phyloP scores from a whole-genome alignment of 108 stramenopile genomes.

The Schizochytrium sp. region DNA sequence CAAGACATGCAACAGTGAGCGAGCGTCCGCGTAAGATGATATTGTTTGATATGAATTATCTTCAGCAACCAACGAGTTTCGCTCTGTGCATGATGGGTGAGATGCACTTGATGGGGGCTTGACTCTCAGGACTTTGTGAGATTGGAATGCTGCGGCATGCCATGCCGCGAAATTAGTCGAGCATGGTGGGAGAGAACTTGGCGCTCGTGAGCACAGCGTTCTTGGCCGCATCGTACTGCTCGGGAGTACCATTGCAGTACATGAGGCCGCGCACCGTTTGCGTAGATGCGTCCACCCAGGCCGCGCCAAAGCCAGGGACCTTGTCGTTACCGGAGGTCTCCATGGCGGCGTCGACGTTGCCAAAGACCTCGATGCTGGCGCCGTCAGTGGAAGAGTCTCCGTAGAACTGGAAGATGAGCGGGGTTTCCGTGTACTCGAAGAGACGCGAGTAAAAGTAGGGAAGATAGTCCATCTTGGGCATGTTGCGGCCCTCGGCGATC shows the following conservation, averaged over 20 bases:
- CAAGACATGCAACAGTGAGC: too few relatives aligned
- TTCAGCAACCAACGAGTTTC: too few relatives aligned
- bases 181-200: neutral
- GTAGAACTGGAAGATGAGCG: slow-evolving; percentile 5
- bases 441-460: slow-evolving; percentile 18
- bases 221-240: neutral
- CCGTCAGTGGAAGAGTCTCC: neutral
- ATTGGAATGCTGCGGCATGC: too few relatives aligned
- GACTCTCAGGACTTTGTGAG: too few relatives aligned
- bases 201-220: neutral
- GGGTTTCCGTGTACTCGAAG: slow-evolving; percentile 7
- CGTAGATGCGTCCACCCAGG: neutral
- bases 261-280: neutral
- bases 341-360: neutral
- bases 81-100: too few relatives aligned
- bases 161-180: neutral
- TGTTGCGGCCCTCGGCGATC: neutral
- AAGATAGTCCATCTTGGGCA: neutral
- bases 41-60: too few relatives aligned
- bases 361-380: neutral
- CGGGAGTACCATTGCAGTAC: neutral
- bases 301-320: neutral
- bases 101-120: too few relatives aligned
- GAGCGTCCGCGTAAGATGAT: too few relatives aligned
- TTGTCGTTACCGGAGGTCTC: neutral